Conservation (phyloP, 2,329 filamentous ascomycete species). For the Sporothrix humicola region DNA sequence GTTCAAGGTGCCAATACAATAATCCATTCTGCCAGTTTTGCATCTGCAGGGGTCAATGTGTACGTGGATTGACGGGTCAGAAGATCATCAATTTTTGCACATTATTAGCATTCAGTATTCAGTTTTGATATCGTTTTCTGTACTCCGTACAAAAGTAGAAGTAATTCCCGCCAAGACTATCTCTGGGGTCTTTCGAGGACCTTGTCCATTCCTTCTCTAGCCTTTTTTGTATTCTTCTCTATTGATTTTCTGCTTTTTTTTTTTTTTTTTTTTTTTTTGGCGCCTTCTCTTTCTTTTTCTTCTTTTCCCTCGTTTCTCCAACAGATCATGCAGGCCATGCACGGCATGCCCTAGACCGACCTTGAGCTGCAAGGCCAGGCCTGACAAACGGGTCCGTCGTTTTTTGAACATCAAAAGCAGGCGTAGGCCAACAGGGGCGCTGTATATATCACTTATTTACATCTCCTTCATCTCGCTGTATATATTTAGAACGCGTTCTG, state of each 20-base stretch:
- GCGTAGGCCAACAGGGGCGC: neutral
- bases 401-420: neutral
- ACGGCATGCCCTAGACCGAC: conserved; percentile 32
- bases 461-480: no score
- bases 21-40: neutral
- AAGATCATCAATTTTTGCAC: neutral
- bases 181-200: neutral
- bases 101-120: neutral
- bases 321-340: neutral
- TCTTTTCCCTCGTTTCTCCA: neutral
- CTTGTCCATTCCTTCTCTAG: neutral
- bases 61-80: neutral
- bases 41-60: neutral
- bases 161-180: neutral
- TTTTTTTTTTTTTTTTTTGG: neutral
- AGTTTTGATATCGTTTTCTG: neutral
- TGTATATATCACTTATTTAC: no score
- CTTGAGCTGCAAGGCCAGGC: neutral
- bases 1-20: no score
- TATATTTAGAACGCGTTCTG: no score
- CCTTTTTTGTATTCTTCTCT: neutral
- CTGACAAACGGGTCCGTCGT: neutral
- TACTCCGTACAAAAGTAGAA: neutral
- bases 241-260: neutral
- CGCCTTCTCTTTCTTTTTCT: neutral